A percentile compares a stretch with the other conserved stretches of the same genome.
Conservation (phyloP, 257 asterid species). For the Solanum chmielewskii region DNA sequence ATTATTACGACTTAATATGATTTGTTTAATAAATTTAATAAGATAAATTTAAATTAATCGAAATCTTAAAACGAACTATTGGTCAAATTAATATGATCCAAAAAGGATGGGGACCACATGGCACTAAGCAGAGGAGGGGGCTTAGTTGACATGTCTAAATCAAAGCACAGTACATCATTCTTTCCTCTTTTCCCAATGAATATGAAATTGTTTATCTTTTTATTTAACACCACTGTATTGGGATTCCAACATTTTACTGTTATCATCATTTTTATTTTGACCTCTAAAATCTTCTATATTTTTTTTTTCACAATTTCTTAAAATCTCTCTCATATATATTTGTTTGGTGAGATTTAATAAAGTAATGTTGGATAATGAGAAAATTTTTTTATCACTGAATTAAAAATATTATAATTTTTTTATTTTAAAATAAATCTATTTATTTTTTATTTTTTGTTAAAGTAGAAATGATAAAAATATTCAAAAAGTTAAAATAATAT, state of each 20-base stretch:
- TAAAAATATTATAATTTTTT: no score
- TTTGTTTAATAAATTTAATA: rapidly evolving
- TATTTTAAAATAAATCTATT: no score
- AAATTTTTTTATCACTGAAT: no score
- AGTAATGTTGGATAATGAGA: no score
- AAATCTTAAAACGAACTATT: rapidly evolving
- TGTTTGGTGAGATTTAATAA: not conserved
- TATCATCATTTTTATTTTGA: not conserved
- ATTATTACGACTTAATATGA: not conserved
- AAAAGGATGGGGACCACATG: slow-evolving; percentile 23
- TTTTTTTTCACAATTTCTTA: no score
- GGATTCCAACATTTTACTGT: not conserved
- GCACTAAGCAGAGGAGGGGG: not conserved
- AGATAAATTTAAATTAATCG: not conserved
- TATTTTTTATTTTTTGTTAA: no score
- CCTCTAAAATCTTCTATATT: not conserved
- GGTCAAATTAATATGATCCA: not conserved
- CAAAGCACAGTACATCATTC: not conserved
- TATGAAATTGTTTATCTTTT: not conserved
- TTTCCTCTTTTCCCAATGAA: not conserved
- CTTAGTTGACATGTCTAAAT: not conserved
- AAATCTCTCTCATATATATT: not conserved
- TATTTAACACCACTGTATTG: not conserved
- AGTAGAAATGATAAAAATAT: no score
- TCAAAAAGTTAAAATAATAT: no score